A percentile compares a stretch with the other conserved stretches of the same genome.
phyloP scores from a whole-genome alignment of 352 stramenopile genomes.

The Phytophthora vignae region DNA sequence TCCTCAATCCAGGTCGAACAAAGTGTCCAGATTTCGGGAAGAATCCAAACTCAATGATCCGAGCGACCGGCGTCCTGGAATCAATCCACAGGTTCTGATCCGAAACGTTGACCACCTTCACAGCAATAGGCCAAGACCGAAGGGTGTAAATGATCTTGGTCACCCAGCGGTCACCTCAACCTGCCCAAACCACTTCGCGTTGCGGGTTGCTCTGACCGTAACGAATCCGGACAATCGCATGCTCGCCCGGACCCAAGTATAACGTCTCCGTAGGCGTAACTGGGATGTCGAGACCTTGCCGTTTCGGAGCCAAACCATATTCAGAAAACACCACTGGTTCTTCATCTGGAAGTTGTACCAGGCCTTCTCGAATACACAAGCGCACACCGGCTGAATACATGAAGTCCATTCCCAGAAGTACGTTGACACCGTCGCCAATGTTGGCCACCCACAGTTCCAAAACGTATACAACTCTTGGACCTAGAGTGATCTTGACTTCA shows the following conservation, averaged over 20 bases:
- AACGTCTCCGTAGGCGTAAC: neutral
- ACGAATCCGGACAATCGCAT: neutral
- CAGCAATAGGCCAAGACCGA: neutral
- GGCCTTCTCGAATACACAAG: no score
- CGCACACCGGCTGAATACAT: no score
- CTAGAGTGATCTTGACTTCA: slow-evolving; percentile 8
- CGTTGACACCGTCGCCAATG: no score
- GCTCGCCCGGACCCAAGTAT: neutral
- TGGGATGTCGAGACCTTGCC: neutral
- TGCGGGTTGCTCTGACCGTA: neutral
- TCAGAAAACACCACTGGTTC: no score
- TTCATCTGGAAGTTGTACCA: no score
- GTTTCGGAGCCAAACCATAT: no score
- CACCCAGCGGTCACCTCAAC: neutral
- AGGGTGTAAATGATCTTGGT: neutral
- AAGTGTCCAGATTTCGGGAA: neutral
- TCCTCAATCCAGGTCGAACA: neutral
- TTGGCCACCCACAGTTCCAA: no score
- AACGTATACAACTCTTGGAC: no score
- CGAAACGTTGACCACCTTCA: neutral
- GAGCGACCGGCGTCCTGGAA: neutral
- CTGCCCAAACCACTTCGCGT: neutral
- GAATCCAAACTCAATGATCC: neutral
- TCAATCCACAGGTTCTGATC: neutral
- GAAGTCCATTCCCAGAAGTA: no score